Evolutionary conservation across 768 basidiomycete species (phyloP).

Genomic region (Lentinula sp.): DNA sequence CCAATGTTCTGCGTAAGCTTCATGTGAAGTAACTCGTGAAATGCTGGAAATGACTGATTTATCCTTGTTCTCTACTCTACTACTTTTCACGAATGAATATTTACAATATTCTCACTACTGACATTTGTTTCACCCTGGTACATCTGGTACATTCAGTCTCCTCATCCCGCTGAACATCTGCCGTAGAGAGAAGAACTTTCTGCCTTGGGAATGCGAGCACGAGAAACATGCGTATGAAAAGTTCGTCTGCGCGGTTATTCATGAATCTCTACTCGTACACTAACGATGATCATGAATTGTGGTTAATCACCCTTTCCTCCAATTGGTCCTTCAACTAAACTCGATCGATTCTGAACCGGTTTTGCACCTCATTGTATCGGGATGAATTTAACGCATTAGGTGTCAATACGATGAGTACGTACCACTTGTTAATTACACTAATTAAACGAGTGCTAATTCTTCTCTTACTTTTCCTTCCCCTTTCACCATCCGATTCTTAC

Average conservation of each 20-base stretch:
- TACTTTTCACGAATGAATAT: constrained; percentile 1
- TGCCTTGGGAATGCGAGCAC: constrained; percentile 93
- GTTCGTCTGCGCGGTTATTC: constrained; percentile 34
- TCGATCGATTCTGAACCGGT: neutral
- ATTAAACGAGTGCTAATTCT: neutral
- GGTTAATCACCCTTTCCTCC: neutral
- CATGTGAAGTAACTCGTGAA: neutral
- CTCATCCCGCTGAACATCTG: constrained; percentile 86
- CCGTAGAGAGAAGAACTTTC: constrained; percentile 67
- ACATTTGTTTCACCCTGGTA: too few relatives aligned
- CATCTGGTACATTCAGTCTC: constrained; percentile 39
- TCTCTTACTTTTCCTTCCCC: neutral
- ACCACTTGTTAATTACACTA: neutral
- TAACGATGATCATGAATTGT: neutral
- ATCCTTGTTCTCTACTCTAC: constrained; percentile 1
- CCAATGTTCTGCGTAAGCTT: constrained; percentile 82
- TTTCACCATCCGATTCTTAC: neutral
- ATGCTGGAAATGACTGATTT: neutral
- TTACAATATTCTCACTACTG: too few relatives aligned
- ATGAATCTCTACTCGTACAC: neutral
- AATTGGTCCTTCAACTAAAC: neutral
- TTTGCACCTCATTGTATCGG: neutral
- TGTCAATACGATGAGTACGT: constrained; percentile 95
- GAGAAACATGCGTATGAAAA: constrained; percentile 84
- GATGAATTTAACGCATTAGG: constrained; percentile 29